Conservation (phyloP, 108 stramenopile species). For the Aurantiochytrium sp. region DNA sequence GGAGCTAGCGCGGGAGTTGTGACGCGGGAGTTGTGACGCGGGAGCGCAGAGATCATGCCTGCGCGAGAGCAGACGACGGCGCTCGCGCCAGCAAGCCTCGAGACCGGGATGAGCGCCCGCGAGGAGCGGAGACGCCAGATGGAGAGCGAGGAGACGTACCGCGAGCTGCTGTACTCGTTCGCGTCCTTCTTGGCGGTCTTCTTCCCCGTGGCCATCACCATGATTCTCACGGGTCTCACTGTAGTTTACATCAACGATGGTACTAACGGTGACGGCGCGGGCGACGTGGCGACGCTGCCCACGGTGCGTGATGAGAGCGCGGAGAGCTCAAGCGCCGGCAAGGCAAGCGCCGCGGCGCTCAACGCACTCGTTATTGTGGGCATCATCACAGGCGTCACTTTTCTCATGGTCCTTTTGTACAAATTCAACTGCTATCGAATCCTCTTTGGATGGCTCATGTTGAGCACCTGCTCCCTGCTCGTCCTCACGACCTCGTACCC, state of each 20-base stretch:
- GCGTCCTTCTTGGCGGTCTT: constrained; percentile 20
- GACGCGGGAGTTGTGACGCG: too few species aligned
- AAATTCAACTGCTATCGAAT: constrained; percentile 80
- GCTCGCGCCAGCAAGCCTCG: too few species aligned
- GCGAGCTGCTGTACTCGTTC: constrained; percentile 9
- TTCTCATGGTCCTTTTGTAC: constrained; percentile 77
- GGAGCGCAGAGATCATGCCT: too few species aligned
- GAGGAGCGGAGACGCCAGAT: neutral
- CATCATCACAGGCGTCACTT: constrained; percentile 73
- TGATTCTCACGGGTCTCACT: constrained; percentile 31
- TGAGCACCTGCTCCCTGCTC: constrained; percentile 74
- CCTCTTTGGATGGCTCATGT: constrained; percentile 62
- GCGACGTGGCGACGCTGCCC: neutral
- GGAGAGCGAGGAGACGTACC: neutral
- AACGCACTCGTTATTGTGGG: constrained; percentile 84
- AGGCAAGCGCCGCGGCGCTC: constrained; percentile 60
- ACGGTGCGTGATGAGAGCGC: constrained; percentile 27
- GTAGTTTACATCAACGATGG: constrained; percentile 22
- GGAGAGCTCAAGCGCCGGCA: constrained; percentile 40
- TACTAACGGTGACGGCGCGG: neutral
- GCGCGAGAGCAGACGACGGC: too few species aligned
- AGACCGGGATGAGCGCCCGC: too few species aligned
- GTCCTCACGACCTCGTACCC: constrained; percentile 12
- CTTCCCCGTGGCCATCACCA: constrained; percentile 43
- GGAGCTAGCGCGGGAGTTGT: too few species aligned